Evolutionary conservation across 1,284 basidiomycete species (phyloP).

Genomic region (Ustilago sp.): DNA sequence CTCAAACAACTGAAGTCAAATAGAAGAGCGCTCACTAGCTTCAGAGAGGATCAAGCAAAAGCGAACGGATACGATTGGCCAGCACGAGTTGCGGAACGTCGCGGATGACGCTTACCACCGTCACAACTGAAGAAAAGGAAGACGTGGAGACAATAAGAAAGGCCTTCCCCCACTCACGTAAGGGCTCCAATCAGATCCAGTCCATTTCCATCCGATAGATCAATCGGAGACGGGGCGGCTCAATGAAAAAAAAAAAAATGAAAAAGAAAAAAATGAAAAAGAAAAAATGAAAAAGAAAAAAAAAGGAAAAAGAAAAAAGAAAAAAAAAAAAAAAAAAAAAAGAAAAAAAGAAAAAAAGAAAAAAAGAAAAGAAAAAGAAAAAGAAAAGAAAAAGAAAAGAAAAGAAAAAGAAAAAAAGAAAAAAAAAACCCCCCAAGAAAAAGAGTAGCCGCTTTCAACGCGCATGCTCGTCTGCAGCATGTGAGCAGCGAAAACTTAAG

Average conservation of each 20-base stretch:
- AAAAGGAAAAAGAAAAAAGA: too few species aligned
- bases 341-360: neutral
- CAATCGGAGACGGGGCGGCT: slow-evolving; percentile 16
- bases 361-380: neutral
- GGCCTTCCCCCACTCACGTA: slow-evolving; percentile 6
- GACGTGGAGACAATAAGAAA: neutral
- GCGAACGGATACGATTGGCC: slow-evolving; percentile 24
- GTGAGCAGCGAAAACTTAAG: slow-evolving; percentile 4
- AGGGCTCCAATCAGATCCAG: slow-evolving; percentile 43
- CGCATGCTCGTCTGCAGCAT: neutral
- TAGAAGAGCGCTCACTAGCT: neutral
- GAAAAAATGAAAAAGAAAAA: too few species aligned
- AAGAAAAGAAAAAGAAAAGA: neutral
- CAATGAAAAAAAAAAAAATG: neutral
- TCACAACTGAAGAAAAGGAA: neutral
- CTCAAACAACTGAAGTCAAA: neutral
- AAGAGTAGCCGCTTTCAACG: slow-evolving; percentile 4
- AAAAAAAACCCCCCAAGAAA: too few species aligned
- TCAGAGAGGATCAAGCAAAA: neutral
- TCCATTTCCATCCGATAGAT: slow-evolving; percentile 39
- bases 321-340: neutral
- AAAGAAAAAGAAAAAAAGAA: neutral
- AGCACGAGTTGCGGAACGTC: slow-evolving; percentile 16
- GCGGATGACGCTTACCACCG: slow-evolving; percentile 19
- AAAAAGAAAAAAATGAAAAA: neutral